Conservation (phyloP, 2,329 filamentous ascomycete species). For the Huntiella bhutanensis region DNA sequence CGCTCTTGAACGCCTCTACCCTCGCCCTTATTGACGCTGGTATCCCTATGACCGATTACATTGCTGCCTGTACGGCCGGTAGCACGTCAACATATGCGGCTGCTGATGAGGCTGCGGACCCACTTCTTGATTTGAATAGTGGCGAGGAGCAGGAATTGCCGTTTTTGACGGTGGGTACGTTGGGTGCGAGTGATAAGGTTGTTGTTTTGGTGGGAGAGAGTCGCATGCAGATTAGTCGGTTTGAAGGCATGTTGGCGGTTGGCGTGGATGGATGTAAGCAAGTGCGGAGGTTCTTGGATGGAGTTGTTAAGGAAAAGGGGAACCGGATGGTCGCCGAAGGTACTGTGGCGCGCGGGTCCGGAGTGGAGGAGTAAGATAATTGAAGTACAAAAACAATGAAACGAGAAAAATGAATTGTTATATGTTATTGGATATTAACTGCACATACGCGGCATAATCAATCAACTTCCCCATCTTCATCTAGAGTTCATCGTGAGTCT, state of each 20-base stretch:
- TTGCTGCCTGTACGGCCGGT: conserved; percentile 74
- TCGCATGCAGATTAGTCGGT: conserved; percentile 56
- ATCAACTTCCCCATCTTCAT: not conserved
- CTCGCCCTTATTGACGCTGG: conserved; percentile 87
- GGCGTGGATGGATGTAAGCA: conserved; percentile 83
- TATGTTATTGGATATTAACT: too few relatives aligned
- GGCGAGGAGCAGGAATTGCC: conserved; percentile 78
- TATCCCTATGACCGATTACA: conserved; percentile 84
- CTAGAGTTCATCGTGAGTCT: conserved; percentile 18
- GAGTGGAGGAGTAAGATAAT: not conserved
- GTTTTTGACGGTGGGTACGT: conserved; percentile 67
- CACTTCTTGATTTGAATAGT: conserved; percentile 59
- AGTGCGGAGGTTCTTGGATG: conserved; percentile 63
- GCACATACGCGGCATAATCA: too few relatives aligned
- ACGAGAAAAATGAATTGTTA: too few relatives aligned
- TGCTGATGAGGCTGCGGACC: conserved; percentile 52
- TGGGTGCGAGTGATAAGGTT: conserved; percentile 56
- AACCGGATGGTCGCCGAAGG: conserved; percentile 32
- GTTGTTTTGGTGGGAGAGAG: conserved; percentile 72
- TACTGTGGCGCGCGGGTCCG: not conserved
- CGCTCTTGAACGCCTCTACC: conserved; percentile 77
- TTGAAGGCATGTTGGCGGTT: conserved; percentile 87
- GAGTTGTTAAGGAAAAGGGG: conserved; percentile 55
- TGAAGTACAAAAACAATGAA: not conserved
- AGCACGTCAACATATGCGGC: conserved; percentile 48